A percentile compares a stretch with the other conserved stretches of the same genome.
Evolutionary conservation across 2,329 filamentous ascomycete species (phyloP).

Genomic region (Ophiostoma quercus): DNA sequence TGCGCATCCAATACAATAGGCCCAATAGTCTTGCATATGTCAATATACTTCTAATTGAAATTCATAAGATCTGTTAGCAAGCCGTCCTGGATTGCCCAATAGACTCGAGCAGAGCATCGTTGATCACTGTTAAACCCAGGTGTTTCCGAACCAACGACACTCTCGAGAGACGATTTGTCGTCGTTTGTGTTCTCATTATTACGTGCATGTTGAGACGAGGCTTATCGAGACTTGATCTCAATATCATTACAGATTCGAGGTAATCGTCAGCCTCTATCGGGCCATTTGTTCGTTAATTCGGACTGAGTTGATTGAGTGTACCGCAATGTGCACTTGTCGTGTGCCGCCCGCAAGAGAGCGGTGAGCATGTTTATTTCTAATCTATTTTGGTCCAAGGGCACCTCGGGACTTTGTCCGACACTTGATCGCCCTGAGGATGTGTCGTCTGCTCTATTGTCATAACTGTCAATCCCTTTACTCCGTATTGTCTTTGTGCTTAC

Average conservation of each 20-base stretch:
- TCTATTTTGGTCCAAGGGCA: not conserved
- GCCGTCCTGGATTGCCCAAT: not conserved
- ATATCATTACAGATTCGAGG: not conserved
- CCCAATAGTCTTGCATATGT: not conserved
- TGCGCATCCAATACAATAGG: not conserved
- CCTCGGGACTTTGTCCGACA: not conserved
- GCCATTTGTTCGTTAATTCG: not conserved
- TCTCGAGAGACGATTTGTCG: not conserved
- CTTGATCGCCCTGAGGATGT: not conserved
- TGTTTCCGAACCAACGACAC: not conserved
- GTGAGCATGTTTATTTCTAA: not conserved
- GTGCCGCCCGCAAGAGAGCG: not conserved
- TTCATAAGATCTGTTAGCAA: not conserved
- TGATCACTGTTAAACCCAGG: not conserved
- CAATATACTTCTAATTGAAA: not conserved
- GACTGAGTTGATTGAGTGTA: not conserved
- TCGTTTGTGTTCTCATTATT: not conserved
- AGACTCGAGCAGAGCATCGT: not conserved
- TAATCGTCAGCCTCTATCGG: not conserved
- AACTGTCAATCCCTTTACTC: not conserved
- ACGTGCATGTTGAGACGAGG: not conserved
- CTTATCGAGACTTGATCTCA: not conserved
- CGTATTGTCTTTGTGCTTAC: not conserved
- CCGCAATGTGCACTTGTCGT: not conserved
- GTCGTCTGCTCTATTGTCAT: not conserved